Base-by-base conservation (phyloP, 2,329 filamentous ascomycete species). In the Rhynchosporium secalis region DNA sequence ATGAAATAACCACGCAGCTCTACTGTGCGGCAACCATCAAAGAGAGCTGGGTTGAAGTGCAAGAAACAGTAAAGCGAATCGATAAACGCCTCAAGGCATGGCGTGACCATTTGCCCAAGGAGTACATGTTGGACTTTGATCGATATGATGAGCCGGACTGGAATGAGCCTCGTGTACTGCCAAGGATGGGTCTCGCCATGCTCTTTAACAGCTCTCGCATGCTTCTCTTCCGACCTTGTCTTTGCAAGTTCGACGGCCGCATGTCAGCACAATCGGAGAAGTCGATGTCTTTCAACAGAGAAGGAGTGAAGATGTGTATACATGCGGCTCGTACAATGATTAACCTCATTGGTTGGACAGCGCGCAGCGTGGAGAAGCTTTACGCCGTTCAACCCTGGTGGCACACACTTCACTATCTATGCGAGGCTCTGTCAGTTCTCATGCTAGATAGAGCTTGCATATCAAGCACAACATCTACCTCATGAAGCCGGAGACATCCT, bases 361-460 rank as follows among this genome's bases (percentile, higher is more conserved):
- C 65, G 0, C 55, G 49, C 4, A 60, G n/a, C 49, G 45, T 55
- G 10, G 46, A 59, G 26, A 64, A 62, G 43, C 45, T 70, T 0
- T 70, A 71, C 36, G 56, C 63, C 7, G 64, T 71, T 26, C 40
- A 57, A 0, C 64, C 67, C 1, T 72, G 66, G 66, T 71, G 68
- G 69, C 64, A 64, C 29, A 71, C 63, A 0, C 49, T 72, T 6
- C 69, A 72, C 47, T 70, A 68, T 45, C 40, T 72, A 20, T 70
- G 66, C 60, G 65, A 72, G 61, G 70, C 69, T 3, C 61, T 71
- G 3, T 67, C 69, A 1, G 65, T 72, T 0, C 55, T 72, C 1
- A 65, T 69, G 60, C 65, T 72, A 4, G 70, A 72, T 72, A 4
- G 70, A 72, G 55, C 60, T 71, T 48, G 68, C 68, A 4, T 71